phyloP scores from a whole-genome alignment of 208 protist genomes.

The Trypanosoma grayi region DNA sequence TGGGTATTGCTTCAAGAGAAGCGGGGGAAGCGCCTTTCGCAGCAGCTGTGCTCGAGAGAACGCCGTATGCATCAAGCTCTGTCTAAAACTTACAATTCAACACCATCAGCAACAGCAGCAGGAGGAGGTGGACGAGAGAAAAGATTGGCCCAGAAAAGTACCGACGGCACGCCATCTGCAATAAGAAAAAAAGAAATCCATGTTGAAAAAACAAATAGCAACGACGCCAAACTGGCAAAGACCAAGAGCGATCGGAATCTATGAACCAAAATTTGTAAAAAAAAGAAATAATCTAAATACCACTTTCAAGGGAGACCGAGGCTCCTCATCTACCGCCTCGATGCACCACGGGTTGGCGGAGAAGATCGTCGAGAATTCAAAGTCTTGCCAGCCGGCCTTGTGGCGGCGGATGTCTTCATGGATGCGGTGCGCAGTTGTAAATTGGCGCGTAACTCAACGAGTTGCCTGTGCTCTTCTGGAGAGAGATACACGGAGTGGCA shows the following conservation, averaged over 20 bases:
- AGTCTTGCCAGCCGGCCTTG: neutral
- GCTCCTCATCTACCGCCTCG: neutral
- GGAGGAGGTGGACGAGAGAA: too few species aligned
- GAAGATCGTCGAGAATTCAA: neutral
- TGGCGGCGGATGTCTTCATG: neutral
- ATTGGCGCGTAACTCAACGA: constrained; percentile 50
- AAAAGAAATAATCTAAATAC: neutral
- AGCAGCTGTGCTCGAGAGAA: neutral
- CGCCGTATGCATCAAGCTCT: neutral
- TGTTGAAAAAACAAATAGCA: neutral
- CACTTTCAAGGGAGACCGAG: neutral
- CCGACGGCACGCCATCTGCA: too few species aligned
- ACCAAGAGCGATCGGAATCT: too few species aligned
- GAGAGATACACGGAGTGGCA: constrained; percentile 75
- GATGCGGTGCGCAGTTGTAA: constrained; percentile 7
- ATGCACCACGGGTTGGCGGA: too few species aligned
- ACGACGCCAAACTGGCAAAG: too few species aligned
- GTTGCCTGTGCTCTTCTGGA: constrained; percentile 52
- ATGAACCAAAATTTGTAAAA: neutral
- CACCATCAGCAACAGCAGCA: too few species aligned
- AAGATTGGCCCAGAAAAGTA: too few species aligned
- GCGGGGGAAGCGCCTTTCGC: neutral
- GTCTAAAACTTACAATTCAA: too few species aligned
- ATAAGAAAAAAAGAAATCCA: neutral
- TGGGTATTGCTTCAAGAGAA: neutral